These are phyloP conservation scores for Kalmusia sp. DNA, from an alignment of 2,329 filamentous ascomycete genomes.

Conservation along the genomic window DNA sequence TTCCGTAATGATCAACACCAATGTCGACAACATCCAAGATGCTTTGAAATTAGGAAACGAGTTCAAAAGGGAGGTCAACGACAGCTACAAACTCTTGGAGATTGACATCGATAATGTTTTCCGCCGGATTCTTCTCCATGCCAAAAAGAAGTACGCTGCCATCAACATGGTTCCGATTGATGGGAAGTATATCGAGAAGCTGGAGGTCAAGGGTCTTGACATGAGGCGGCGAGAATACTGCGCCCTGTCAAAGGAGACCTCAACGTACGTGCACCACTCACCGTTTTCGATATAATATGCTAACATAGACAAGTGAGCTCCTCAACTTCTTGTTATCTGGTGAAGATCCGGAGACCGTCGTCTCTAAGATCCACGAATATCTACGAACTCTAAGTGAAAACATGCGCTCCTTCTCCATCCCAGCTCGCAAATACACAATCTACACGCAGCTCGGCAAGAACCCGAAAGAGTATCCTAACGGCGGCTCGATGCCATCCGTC, in stretches of 20 bases:
- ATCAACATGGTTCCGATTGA: slow-evolving; percentile 91
- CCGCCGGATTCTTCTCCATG: slow-evolving; percentile 88
- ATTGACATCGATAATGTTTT: slow-evolving; percentile 99
- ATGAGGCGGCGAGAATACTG: slow-evolving; percentile 99
- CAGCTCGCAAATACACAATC: slow-evolving; percentile 90
- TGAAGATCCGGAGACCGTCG: slow-evolving; percentile 85
- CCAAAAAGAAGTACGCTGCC: slow-evolving; percentile 99
- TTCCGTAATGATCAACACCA: slow-evolving; percentile 99
- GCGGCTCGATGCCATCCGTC: slow-evolving; percentile 93
- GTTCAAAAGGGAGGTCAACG: slow-evolving; percentile 95
- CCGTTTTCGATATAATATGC: not conserved
- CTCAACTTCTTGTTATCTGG: slow-evolving; percentile 95
- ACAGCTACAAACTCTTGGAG: slow-evolving; percentile 88
- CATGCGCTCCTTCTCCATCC: slow-evolving; percentile 82
- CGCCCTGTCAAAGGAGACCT: slow-evolving; percentile 92
- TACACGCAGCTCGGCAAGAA: slow-evolving; percentile 96
- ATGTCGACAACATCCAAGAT: slow-evolving; percentile 90
- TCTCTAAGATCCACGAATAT: slow-evolving; percentile 92
- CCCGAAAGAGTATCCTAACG: slow-evolving; percentile 92
- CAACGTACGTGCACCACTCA: slow-evolving; percentile 65
- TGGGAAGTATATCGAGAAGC: slow-evolving; percentile 89
- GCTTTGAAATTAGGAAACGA: slow-evolving; percentile 91
- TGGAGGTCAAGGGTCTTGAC: slow-evolving; percentile 97
- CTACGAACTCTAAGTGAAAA: slow-evolving; percentile 81
- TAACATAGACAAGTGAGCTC: slow-evolving; percentile 63